These are phyloP conservation scores for Silene uniflora DNA, from an alignment of 148 eudicot species.

Conservation along the genomic window DNA sequence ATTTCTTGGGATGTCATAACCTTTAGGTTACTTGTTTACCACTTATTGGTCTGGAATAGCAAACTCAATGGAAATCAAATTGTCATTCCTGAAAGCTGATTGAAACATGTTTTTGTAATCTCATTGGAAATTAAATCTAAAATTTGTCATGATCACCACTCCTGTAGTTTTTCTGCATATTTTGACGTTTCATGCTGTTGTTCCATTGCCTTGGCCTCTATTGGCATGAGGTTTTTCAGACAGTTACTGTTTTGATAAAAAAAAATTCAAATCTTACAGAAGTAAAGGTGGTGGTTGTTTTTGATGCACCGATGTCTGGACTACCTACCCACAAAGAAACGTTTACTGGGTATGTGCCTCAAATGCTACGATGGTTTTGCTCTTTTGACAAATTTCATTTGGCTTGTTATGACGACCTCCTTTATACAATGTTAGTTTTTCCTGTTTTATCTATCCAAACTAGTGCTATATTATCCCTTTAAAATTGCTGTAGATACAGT, in stretches of 20 bases:
- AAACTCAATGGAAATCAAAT: not conserved
- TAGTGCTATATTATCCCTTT: too few species aligned
- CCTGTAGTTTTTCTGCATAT: not conserved
- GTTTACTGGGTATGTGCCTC: slow-evolving; percentile 71
- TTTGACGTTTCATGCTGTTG: not conserved
- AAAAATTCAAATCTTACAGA: slow-evolving; percentile 47
- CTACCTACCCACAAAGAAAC: slow-evolving; percentile 75
- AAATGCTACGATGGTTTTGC: slow-evolving; percentile 25
- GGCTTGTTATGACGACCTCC: not conserved
- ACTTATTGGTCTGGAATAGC: not conserved
- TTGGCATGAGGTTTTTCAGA: not conserved
- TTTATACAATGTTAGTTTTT: not conserved
- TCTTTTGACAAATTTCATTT: slow-evolving; percentile 9
- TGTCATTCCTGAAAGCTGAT: slow-evolving; percentile 1
- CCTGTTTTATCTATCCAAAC: not conserved
- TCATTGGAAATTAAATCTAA: not conserved
- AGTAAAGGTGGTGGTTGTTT: slow-evolving; percentile 91
- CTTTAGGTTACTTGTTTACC: not conserved
- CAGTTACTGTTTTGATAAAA: slow-evolving; percentile 19
- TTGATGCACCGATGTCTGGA: slow-evolving; percentile 98
- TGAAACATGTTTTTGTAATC: not conserved
- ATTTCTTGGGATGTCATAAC: not conserved
- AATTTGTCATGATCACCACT: not conserved
- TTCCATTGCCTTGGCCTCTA: slow-evolving; percentile 18
- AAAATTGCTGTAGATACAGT: too few species aligned